These are phyloP conservation scores for Elongisporangium senticosum DNA, from an alignment of 352 stramenopile species.

Conservation along the genomic window DNA sequence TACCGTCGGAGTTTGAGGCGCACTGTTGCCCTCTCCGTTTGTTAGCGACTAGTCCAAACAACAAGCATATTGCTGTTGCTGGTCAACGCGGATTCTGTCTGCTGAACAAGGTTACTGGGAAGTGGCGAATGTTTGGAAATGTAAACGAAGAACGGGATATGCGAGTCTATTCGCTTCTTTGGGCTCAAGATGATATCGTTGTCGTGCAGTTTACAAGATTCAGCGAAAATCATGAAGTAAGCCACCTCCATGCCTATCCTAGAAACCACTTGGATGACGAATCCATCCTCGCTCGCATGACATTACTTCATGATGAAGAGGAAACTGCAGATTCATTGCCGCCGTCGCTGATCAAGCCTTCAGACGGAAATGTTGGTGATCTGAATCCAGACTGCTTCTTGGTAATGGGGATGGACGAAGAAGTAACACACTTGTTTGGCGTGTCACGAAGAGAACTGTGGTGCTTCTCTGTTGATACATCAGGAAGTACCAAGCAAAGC, in stretches of 20 bases:
- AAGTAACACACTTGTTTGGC: constrained; percentile 46
- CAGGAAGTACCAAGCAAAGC: constrained; percentile 36
- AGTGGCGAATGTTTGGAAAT: constrained; percentile 83
- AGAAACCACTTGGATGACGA: constrained; percentile 73
- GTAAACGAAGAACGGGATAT: constrained; percentile 81
- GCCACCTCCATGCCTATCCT: constrained; percentile 68
- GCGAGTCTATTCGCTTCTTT: constrained; percentile 53
- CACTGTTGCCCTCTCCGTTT: constrained; percentile 62
- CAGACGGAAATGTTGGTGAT: constrained; percentile 8
- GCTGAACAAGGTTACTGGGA: constrained; percentile 54
- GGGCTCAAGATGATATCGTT: constrained; percentile 61
- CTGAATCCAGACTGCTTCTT: constrained; percentile 27
- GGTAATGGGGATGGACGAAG: constrained; percentile 54
- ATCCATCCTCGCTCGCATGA: constrained; percentile 41
- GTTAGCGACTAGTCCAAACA: constrained; percentile 44
- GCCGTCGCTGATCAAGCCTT: constrained; percentile 7
- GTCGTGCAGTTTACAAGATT: constrained; percentile 55
- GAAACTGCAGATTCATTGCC: constrained; percentile 9
- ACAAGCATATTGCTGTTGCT: constrained; percentile 61
- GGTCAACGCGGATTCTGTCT: constrained; percentile 72
- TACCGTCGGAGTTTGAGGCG: constrained; percentile 51
- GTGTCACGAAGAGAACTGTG: constrained; percentile 52
- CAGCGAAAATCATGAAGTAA: constrained; percentile 40
- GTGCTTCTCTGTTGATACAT: constrained; percentile 36
- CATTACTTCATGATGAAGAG: constrained; percentile 27